These are phyloP conservation scores for Sarocladium brachiariae DNA, from an alignment of 2,329 filamentous ascomycete genomes.

Conservation along the genomic window DNA sequence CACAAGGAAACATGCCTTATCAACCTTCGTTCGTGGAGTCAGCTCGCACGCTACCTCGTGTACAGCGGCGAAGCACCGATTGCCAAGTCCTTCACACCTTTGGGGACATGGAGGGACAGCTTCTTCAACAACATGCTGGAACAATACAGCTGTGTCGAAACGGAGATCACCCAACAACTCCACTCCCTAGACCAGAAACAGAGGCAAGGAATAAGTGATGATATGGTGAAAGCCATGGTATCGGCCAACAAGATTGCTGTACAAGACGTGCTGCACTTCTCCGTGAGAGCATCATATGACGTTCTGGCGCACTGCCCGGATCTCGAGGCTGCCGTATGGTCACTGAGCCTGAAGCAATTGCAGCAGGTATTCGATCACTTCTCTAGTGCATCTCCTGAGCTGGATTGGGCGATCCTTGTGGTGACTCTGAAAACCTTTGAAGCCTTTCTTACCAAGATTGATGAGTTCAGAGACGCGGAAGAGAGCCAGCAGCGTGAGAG, in stretches of 20 bases:
- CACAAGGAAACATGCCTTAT: conserved; percentile 62
- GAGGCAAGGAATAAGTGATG: conserved; percentile 33
- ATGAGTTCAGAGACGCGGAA: conserved; percentile 31
- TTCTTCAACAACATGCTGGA: conserved; percentile 51
- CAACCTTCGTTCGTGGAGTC: conserved; percentile 56
- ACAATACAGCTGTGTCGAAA: conserved; percentile 49
- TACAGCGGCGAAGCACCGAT: conserved; percentile 37
- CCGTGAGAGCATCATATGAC: conserved; percentile 41
- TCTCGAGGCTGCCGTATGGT: conserved; percentile 40
- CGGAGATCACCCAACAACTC: conserved; percentile 50
- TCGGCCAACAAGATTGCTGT: conserved; percentile 45
- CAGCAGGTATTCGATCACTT: conserved; percentile 45
- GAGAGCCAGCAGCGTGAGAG: conserved; percentile 32
- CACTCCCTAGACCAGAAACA: conserved; percentile 40
- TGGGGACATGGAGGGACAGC: conserved; percentile 43
- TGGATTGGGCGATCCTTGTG: conserved; percentile 42
- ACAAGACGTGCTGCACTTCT: conserved; percentile 45
- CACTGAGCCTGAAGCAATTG: conserved; percentile 42
- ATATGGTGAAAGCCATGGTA: conserved; percentile 43
- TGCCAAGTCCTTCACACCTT: conserved; percentile 27
- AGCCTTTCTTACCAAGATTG: conserved; percentile 38
- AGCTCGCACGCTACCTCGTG: conserved; percentile 53
- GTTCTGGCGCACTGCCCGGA: conserved; percentile 40
- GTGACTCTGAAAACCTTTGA: conserved; percentile 40
- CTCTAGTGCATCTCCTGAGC: conserved; percentile 31